phyloP scores from a whole-genome alignment of 2,329 filamentous ascomycete genomes.

The Achaetomium macrosporum region DNA sequence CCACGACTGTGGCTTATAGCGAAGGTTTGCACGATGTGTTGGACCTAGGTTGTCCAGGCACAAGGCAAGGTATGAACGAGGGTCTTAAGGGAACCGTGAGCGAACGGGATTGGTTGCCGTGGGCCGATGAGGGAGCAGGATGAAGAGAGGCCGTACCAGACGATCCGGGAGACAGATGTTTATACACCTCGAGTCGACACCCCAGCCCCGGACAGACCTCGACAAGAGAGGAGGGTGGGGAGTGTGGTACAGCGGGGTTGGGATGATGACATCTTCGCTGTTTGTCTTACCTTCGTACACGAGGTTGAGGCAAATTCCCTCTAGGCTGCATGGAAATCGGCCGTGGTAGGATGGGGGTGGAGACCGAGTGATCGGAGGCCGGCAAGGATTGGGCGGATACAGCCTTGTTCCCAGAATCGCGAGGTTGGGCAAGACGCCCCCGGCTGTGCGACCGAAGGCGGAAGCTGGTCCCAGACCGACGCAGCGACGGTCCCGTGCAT shows the following conservation, averaged over 20 bases:
- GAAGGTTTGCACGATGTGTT: background rate
- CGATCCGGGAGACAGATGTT: slow-evolving; percentile 18
- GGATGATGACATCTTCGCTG: slow-evolving; percentile 18
- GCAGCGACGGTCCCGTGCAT: slow-evolving; percentile 5
- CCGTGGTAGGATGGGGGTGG: slow-evolving; percentile 13
- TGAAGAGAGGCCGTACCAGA: slow-evolving; percentile 6
- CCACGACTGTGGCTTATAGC: slow-evolving; percentile 11
- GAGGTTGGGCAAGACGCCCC: slow-evolving; percentile 18
- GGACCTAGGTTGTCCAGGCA: slow-evolving; percentile 9
- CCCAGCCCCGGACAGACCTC: background rate
- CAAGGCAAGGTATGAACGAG: slow-evolving; percentile 17
- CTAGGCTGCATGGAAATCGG: slow-evolving; percentile 14
- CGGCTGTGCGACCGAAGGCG: slow-evolving; percentile 12
- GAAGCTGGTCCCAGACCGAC: slow-evolving; percentile 1
- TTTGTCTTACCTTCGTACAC: slow-evolving; percentile 3
- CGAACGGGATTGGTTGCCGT: slow-evolving; percentile 25
- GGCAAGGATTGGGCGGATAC: slow-evolving; percentile 10
- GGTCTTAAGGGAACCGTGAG: slow-evolving; percentile 27
- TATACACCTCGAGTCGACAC: slow-evolving; percentile 17
- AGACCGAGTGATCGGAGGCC: slow-evolving; percentile 2
- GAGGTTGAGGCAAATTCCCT: slow-evolving; percentile 16
- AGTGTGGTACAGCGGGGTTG: slow-evolving; percentile 7
- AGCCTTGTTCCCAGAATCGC: slow-evolving; percentile 3
- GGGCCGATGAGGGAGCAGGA: slow-evolving; percentile 16
- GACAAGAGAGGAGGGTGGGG: background rate